Evolutionary conservation across 768 basidiomycete genomes (phyloP), one percentile per base, ranked within the genome.

Genomic region (Gelatoporia subvermispora): DNA sequence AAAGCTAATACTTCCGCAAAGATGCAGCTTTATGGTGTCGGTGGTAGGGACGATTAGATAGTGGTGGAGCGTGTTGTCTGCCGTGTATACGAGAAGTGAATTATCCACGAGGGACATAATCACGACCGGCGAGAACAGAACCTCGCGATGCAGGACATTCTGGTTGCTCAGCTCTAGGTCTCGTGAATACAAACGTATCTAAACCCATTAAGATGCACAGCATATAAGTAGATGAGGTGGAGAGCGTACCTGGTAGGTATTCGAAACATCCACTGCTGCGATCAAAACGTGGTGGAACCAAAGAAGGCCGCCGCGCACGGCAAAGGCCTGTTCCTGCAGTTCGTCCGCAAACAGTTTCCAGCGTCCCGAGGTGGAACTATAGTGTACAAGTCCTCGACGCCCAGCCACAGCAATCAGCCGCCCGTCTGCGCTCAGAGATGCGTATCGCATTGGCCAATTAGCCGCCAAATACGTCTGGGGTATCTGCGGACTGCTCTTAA

Each of bases 251-350:
- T 89, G 86, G 65, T 85, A 82, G 8, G 84, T 81, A 60, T 82
- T 87, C 13, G 82, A 77, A 15, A 83, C 76, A 60, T 97, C 95
- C 20, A 93, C 84, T 2, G 93, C 93, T 28, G 82, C 94, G 49
- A 99, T 81, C 46, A 99, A 74, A 9, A 97, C 88, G 62, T 95
- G 93, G 53, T 95, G 89, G 64, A 96, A 98, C 96, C 96, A 99
- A 17, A 95, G 64, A 57, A 99, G 62, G 3, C 96, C 96, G 8
- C 96, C 96, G 62, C 84, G 81, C 15, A 99, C 93, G 4, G 73
- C 61, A 60, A 99, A 93, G 5, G 82, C 82, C 56, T 89, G 82
- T 63, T 97, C 94, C 65, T 98, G 92, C 35, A 78, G 68, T 54
- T 85, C 79, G 55, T 83, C 82, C 5, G 76, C 75, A 58, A 98